Base-by-base conservation (phyloP, 2,329 filamentous ascomycete species). In the Coniochaeta sp. region DNA sequence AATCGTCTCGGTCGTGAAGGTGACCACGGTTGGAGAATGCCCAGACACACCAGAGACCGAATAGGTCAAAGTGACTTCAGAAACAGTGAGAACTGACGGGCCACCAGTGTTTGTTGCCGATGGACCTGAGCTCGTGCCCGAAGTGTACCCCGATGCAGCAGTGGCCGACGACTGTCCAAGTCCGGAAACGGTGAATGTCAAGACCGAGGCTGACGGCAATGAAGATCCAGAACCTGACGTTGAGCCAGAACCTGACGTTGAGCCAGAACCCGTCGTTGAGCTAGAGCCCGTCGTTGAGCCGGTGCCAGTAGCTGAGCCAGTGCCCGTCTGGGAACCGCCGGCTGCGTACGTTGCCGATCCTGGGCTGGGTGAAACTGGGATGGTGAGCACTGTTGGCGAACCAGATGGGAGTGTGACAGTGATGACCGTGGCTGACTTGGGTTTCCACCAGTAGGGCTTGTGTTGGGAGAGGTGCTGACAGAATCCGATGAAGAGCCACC, bases 31-130 rank as follows among this genome's bases (percentile, higher is more conserved):
- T 1, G 49, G 16, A 2, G 46, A 49, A 33, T 51, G 45, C 2
- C 53, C 49, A 32, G 48, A 31, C 6, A 42, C 53, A 10, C 38
- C 48, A 8, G 51, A 49, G 8, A 53, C 28, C 7, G 53, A 51
- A 40, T 54, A 54, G 7, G 46, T 50, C 10, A 56, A 24, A 28
- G 50, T 48, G n/a, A 53, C 45, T 16, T 51, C 38, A 32, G 38
- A 35, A 13, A 33, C 20, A 3, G 45, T 24, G 26, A 47, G 16
- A 20, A n/a, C 26, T 8, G 45, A 48, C 24, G 45, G 26, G 8
- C 26, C 14, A 48, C 26, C 45, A 14, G 26, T 18, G 26, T 31
- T 31, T 1, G 26, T 18, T 4, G 20, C 20, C 10, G 33, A 47
- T 10, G 45, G 14, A 2, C 50, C 26, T 16, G 31, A 33, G 13